phyloP scores from a whole-genome alignment of 139 green algal genomes.

The Desmodesmus armatus region DNA sequence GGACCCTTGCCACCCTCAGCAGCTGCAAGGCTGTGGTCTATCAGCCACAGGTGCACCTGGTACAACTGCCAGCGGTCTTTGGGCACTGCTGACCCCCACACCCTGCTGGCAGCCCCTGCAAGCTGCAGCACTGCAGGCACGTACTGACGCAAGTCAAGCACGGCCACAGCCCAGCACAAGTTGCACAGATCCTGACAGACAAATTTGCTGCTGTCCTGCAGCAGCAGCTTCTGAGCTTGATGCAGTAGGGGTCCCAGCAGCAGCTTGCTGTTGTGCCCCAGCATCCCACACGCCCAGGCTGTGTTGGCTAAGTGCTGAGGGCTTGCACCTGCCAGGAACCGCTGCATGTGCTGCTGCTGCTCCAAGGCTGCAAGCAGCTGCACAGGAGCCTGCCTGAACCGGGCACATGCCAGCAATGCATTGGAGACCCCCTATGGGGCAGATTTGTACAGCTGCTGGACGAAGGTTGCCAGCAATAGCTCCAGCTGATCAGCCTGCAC shows the following conservation, averaged over 20 bases:
- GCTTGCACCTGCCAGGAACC: neutral
- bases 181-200: neutral
- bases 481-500: neutral
- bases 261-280: neutral
- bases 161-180: neutral
- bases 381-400: neutral
- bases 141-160: neutral
- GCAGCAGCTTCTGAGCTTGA: neutral
- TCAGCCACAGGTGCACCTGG: conserved; percentile 34
- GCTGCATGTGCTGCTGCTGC: neutral
- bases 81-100: neutral
- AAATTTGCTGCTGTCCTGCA: neutral
- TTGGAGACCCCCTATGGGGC: neutral
- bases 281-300: neutral
- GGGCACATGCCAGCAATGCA: neutral
- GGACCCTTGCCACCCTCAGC: neutral
- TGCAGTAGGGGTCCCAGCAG: neutral
- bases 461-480: neutral
- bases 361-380: neutral
- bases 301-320: neutral
- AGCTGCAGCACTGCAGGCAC: neutral
- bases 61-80: neutral
- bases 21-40: neutral
- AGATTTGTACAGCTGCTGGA: neutral
- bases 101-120: neutral